A percentile compares a stretch with the other conserved stretches of the same genome.
Conservation (phyloP, 2,329 filamentous ascomycete genomes). For the Davidsoniella australis region DNA sequence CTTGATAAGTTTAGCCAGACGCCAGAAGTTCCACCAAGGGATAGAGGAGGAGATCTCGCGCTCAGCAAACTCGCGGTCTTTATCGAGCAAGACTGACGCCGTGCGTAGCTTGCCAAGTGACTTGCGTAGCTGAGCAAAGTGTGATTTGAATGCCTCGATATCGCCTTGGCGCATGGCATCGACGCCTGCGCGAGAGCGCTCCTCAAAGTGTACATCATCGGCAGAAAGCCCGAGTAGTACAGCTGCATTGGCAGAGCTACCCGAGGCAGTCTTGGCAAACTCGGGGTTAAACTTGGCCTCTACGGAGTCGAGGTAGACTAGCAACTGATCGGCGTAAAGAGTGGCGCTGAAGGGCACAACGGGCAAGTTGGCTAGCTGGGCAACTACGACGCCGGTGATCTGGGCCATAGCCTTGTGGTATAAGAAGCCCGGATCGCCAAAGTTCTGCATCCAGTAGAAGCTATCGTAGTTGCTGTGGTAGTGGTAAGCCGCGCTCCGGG, state of each 20-base stretch:
- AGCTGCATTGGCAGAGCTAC: conserved; percentile 1
- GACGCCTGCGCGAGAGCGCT: conserved; percentile 15
- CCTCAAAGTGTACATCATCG: conserved; percentile 18
- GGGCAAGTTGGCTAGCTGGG: conserved; percentile 42
- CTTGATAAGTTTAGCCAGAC: conserved; percentile 45
- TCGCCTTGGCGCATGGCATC: conserved; percentile 19
- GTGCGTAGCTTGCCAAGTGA: conserved; percentile 23
- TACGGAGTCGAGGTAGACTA: conserved; percentile 32
- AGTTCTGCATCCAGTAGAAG: conserved; percentile 75
- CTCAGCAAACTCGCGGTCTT: conserved; percentile 25
- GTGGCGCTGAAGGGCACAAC: conserved; percentile 47
- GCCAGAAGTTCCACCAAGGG: conserved; percentile 66
- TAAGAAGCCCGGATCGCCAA: conserved; percentile 50
- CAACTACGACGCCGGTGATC: conserved; percentile 43
- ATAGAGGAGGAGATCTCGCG: conserved; percentile 33
- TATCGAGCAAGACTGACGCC: conserved; percentile 29
- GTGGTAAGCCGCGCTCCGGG: conserved; percentile 45
- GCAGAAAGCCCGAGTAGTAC: conserved; percentile 15
- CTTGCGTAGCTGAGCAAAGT: conserved; percentile 23
- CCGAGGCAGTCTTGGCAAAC: conserved; percentile 12
- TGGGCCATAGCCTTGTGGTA: conserved; percentile 54
- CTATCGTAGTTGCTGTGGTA: conserved; percentile 90
- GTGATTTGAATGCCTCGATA: conserved; percentile 23
- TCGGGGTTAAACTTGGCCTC: conserved; percentile 27
- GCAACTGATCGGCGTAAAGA: conserved; percentile 44